Conservation (phyloP, 495 filamentous ascomycete genomes). For the Durotheca rogersii region DNA sequence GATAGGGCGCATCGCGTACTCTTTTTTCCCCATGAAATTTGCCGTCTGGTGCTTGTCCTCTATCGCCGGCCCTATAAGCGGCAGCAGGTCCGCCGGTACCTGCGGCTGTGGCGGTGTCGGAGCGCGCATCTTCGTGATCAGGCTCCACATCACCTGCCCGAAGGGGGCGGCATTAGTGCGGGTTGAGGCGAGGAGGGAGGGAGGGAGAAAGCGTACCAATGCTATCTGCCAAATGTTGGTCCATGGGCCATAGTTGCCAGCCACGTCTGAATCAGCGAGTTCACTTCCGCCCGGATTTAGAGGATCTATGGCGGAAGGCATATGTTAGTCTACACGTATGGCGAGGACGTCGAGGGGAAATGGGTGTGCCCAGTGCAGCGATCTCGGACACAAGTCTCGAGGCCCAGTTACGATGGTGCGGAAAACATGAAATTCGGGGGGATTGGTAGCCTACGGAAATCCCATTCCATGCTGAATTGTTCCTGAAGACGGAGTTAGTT, state of each 20-base stretch:
- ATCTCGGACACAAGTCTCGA: too few species aligned
- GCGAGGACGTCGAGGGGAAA: too few species aligned
- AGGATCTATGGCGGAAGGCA: not conserved
- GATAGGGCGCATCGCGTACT: constrained; percentile 1
- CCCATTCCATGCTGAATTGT: constrained; percentile 26
- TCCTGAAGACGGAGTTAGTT: constrained; percentile 18
- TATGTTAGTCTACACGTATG: too few species aligned
- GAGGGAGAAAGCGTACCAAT: constrained; percentile 3
- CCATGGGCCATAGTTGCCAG: constrained; percentile 19
- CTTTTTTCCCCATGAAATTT: not conserved
- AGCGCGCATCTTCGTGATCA: constrained; percentile 12
- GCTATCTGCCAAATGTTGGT: constrained; percentile 29
- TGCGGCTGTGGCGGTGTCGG: constrained; percentile 15
- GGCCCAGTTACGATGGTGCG: too few species aligned
- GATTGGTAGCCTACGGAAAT: constrained; percentile 5
- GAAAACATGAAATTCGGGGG: too few species aligned
- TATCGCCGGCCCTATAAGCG: not conserved
- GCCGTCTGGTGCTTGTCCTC: not conserved
- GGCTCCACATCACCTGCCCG: constrained; percentile 23
- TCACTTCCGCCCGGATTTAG: not conserved
- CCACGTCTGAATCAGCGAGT: constrained; percentile 1
- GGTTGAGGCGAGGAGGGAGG: not conserved
- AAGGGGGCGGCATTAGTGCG: constrained; percentile 5
- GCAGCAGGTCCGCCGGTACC: not conserved
- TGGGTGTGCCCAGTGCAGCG: too few species aligned